Percentiles rank a stretch among this genome's conserved stretches.
These are phyloP conservation scores for Penicillium antarcticum DNA, from an alignment of 495 filamentous ascomycete species.

Conservation along the genomic window DNA sequence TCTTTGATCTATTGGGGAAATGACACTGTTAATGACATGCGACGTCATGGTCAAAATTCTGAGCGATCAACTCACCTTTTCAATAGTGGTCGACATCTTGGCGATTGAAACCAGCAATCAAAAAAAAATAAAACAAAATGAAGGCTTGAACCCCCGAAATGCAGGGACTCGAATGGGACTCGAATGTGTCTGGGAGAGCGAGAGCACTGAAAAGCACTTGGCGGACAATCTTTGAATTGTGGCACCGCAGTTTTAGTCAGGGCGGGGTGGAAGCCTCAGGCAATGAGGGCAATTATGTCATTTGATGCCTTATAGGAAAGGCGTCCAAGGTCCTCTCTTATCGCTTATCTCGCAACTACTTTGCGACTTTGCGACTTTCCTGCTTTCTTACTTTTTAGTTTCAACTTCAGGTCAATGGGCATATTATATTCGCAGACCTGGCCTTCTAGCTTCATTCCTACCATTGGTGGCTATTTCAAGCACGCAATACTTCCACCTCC, in stretches of 20 bases:
- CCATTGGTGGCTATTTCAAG: neutral
- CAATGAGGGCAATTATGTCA: constrained; percentile 24
- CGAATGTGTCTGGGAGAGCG: constrained; percentile 7
- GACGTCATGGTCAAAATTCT: constrained; percentile 13
- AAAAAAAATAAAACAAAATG: constrained; percentile 4
- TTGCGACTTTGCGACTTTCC: neutral
- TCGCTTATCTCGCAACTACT: constrained; percentile 23
- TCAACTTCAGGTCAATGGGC: too few species aligned
- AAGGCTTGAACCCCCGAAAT: neutral
- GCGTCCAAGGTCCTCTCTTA: neutral
- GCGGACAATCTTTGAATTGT: constrained; percentile 33
- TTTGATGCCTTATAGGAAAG: constrained; percentile 6
- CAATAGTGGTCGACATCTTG: constrained; percentile 93
- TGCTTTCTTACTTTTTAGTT: neutral
- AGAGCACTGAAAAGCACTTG: constrained; percentile 13
- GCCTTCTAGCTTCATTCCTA: neutral
- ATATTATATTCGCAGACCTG: neutral
- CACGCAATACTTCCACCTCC: neutral
- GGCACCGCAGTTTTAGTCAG: constrained; percentile 28
- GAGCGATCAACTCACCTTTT: constrained; percentile 64
- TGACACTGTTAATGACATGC: constrained; percentile 22
- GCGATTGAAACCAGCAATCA: constrained; percentile 22
- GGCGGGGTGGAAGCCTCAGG: constrained; percentile 31
- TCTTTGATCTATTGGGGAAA: constrained; percentile 76
- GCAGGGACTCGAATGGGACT: neutral